phyloP scores from a whole-genome alignment of 768 basidiomycete genomes.

The Boletus reticulatus region DNA sequence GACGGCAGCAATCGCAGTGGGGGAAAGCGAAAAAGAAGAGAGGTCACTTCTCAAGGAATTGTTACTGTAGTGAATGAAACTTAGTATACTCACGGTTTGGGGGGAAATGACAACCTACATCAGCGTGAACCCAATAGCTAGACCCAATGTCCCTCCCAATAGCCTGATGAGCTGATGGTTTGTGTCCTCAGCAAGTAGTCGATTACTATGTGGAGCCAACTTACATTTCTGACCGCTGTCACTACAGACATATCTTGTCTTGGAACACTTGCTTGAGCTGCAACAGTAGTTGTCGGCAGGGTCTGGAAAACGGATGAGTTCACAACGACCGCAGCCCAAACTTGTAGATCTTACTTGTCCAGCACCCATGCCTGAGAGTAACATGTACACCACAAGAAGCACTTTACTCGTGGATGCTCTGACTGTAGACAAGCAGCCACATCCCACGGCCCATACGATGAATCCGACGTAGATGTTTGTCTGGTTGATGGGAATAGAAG shows the following conservation, averaged over 20 bases:
- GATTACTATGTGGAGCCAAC: slow-evolving; percentile 10
- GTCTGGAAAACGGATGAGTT: slow-evolving; percentile 35
- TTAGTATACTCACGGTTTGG: background rate
- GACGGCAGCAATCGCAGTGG: slow-evolving; percentile 39
- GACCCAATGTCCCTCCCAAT: slow-evolving; percentile 66
- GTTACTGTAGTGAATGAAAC: slow-evolving; percentile 30
- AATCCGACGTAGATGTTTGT: slow-evolving; percentile 55
- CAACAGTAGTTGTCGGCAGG: slow-evolving; percentile 63
- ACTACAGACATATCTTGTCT: slow-evolving; percentile 76
- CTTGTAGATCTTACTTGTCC: slow-evolving; percentile 45
- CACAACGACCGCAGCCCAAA: background rate
- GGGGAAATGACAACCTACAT: slow-evolving; percentile 36
- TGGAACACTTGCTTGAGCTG: slow-evolving; percentile 69
- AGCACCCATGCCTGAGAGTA: slow-evolving; percentile 58
- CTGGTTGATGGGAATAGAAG: background rate
- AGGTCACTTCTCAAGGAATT: slow-evolving; percentile 47
- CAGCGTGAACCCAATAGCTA: slow-evolving; percentile 60
- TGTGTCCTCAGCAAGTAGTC: background rate
- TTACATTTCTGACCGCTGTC: slow-evolving; percentile 62
- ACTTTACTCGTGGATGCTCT: slow-evolving; percentile 45
- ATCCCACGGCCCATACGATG: slow-evolving; percentile 64
- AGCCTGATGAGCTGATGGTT: slow-evolving; percentile 56
- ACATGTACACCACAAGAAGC: slow-evolving; percentile 56
- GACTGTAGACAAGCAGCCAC: slow-evolving; percentile 68
- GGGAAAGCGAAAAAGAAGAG: slow-evolving; percentile 36